Evolutionary conservation across 2,329 filamentous ascomycete genomes (phyloP).

Genomic region (Knoxdaviesia capensis): DNA sequence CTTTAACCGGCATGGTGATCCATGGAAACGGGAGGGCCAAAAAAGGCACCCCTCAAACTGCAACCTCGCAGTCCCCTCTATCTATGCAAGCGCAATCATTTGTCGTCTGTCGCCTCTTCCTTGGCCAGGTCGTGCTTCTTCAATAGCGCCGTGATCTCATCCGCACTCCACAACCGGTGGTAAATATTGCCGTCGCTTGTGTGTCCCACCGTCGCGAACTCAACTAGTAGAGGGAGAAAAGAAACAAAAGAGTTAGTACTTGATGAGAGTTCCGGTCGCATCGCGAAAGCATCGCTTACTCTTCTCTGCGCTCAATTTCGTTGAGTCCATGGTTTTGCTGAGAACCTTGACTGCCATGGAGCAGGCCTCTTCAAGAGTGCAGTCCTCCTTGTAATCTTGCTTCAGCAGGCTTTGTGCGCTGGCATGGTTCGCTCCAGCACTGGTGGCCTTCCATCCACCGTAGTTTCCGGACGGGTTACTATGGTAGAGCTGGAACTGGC

Average conservation of each 20-base stretch:
- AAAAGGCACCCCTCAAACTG: neutral
- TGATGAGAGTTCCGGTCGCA: neutral
- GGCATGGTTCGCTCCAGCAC: slow-evolving; percentile 93
- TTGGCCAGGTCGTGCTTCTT: slow-evolving; percentile 94
- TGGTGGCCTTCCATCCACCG: slow-evolving; percentile 97
- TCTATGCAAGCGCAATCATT: slow-evolving; percentile 16
- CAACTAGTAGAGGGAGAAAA: slow-evolving; percentile 36
- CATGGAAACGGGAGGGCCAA: too few relatives aligned
- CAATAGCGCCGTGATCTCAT: slow-evolving; percentile 84
- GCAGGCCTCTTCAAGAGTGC: slow-evolving; percentile 86
- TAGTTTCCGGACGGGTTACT: slow-evolving; percentile 99
- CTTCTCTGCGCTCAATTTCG: slow-evolving; percentile 97
- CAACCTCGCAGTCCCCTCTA: slow-evolving; percentile 5
- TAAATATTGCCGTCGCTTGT: slow-evolving; percentile 93
- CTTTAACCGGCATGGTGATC: too few relatives aligned
- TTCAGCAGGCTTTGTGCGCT: slow-evolving; percentile 93
- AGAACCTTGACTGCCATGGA: slow-evolving; percentile 95
- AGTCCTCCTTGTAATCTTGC: slow-evolving; percentile 99
- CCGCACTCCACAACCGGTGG: slow-evolving; percentile 90
- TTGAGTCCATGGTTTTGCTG: slow-evolving; percentile 99
- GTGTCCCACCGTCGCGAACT: slow-evolving; percentile 94
- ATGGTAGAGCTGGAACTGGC: slow-evolving; percentile 96
- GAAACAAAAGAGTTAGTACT: slow-evolving; percentile 4
- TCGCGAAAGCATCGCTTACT: slow-evolving; percentile 40
- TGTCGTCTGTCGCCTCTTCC: slow-evolving; percentile 52